A percentile compares a stretch with the other conserved stretches of the same genome.
These are phyloP conservation scores for Pseudogymnoascus sp. DNA, from an alignment of 2,329 filamentous ascomycete species.

Conservation along the genomic window DNA sequence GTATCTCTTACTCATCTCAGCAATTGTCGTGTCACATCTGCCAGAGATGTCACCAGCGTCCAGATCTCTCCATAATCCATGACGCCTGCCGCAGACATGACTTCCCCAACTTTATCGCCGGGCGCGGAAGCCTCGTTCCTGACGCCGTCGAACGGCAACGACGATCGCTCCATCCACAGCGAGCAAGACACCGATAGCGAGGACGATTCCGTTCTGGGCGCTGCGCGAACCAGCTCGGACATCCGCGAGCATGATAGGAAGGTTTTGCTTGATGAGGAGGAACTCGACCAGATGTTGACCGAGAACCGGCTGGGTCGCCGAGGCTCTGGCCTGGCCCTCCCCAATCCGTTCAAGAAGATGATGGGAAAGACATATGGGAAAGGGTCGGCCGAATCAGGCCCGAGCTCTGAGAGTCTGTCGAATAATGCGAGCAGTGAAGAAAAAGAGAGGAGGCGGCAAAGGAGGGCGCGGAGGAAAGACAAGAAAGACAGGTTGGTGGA, in stretches of 20 bases:
- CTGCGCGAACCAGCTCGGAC: conserved; percentile 60
- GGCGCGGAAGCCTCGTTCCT: not conserved
- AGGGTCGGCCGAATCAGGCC: conserved; percentile 41
- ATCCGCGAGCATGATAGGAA: conserved; percentile 60
- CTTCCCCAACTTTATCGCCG: not conserved
- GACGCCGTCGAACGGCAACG: not conserved
- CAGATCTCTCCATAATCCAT: not conserved
- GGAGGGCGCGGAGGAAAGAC: conserved; percentile 38
- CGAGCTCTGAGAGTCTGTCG: conserved; percentile 28
- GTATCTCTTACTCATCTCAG: not conserved
- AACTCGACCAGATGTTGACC: conserved; percentile 53
- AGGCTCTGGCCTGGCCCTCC: conserved; percentile 20
- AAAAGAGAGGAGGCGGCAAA: conserved; percentile 38
- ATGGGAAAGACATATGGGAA: conserved; percentile 24
- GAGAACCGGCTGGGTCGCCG: conserved; percentile 38
- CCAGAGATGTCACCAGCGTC: not conserved
- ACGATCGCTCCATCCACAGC: conserved; percentile 34
- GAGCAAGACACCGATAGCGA: conserved; percentile 72
- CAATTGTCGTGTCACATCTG: not conserved
- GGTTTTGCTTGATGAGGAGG: conserved; percentile 69
- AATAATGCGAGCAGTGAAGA: conserved; percentile 7
- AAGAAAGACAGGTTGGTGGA: conserved; percentile 46
- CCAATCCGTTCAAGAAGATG: conserved; percentile 34
- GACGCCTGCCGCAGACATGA: not conserved
- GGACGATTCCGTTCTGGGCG: conserved; percentile 60